Base-by-base conservation (phyloP, 2,329 filamentous ascomycete genomes). In the Trichoderma gracile region DNA sequence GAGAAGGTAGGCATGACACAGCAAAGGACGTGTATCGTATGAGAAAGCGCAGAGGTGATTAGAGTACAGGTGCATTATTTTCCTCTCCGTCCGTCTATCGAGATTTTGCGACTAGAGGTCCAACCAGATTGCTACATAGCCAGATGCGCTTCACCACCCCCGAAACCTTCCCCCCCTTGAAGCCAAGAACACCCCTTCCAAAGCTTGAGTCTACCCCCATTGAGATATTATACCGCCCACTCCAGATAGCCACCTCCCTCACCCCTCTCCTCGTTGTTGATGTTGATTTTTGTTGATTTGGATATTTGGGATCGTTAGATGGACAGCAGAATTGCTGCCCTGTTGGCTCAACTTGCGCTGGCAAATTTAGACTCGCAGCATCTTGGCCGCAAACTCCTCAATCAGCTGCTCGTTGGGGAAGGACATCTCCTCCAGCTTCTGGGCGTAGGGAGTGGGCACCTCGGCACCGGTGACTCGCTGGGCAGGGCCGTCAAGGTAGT, bases 391-490 rank as follows among this genome's bases (percentile, higher is more conserved):
- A 77, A 95, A 94, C 72, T 90, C 83, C 78, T 92, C 89, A 75
- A 99, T 97, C 72, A 96, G 84, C 69, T 88, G 79, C 82, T 97
- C 92, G 71, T 89, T 91, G 57, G 95, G 95, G 89, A 99, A 99
- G 73, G 85, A 85, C 92, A 99, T 90, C 80, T 95, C 88, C 85
- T 99, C 95, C 65, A 99, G 86, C 77, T 92, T 91, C 79, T 89
- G 84, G 65, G 95, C 94, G 77, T 99, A 98, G 43, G 95, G 95
- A 8, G 95, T 99, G 56, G 95, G 95, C 14, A 99, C 95, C 78
- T 99, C 95, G 69, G 95, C 94, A 77, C 95, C 95, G 66, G 95
- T 98, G 74, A 99, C 88, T 78, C 95, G 89, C 79, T 94, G 90
- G 67, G 93, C 95, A 54, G 95, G 95, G 64, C 93, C 92, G 74